These are phyloP conservation scores for Dictyostelium brefeldianum DNA, from an alignment of 78 protist species.

Conservation along the genomic window DNA sequence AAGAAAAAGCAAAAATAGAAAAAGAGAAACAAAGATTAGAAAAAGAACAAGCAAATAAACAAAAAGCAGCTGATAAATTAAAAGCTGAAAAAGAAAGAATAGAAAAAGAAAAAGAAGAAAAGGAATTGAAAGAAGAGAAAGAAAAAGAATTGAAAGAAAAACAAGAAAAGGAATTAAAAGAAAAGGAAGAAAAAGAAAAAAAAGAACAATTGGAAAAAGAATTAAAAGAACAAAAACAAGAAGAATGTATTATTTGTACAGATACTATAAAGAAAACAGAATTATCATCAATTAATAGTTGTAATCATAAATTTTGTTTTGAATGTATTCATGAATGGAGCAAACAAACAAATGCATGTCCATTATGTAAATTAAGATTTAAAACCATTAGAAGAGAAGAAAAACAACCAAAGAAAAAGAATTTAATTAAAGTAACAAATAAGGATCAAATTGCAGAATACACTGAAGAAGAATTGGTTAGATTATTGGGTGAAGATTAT, in stretches of 20 bases:
- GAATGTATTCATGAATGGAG: conserved; percentile 68
- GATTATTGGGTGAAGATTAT: conserved; percentile 8
- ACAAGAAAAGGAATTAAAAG: not conserved
- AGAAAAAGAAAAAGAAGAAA: not conserved
- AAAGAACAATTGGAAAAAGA: conserved; percentile 8
- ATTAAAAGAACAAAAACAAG: not conserved
- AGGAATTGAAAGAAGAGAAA: not conserved
- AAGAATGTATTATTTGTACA: conserved; percentile 33
- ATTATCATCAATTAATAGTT: conserved; percentile 15
- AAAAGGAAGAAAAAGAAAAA: not conserved
- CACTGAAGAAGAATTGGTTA: conserved; percentile 24
- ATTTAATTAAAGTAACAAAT: not conserved
- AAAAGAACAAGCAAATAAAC: not conserved
- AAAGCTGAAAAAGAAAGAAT: not conserved
- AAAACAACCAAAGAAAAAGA: conserved; percentile 10
- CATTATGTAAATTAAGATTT: conserved; percentile 37
- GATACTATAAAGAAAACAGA: not conserved
- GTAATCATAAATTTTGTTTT: conserved; percentile 56
- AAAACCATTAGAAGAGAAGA: not conserved
- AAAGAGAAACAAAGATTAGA: not conserved
- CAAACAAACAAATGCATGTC: conserved; percentile 60
- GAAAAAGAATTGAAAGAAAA: not conserved
- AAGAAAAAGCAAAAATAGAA: not conserved
- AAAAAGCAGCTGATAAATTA: not conserved
- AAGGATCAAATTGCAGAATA: conserved; percentile 53